Evolutionary conservation across 441 rosid genomes (phyloP), one percentile per base, ranked within the genome.

Genomic region (Euphorbia schlechtendalii): DNA sequence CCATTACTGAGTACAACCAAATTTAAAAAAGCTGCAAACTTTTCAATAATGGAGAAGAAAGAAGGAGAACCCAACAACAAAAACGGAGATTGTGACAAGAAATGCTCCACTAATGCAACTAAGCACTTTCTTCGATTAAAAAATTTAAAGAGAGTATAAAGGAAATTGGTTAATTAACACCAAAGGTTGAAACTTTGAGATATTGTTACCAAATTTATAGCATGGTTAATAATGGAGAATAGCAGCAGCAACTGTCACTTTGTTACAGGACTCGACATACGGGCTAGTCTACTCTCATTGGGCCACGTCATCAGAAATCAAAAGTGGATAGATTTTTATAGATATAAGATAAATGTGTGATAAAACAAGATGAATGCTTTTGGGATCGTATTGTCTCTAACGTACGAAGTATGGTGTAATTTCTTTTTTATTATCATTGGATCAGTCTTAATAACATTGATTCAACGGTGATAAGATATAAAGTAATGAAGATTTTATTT

Each of bases 271-370:
- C 15, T 45, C 49, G 64, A 27, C n/a, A 24, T 9, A 22, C 22
- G 8, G 41, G 55, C 15, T 28, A 12, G 54, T 73, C 41, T 27
- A 18, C 27, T 72, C 43, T 66, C 69, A 87, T 86, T 87, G 92
- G 92, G 65, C 94, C 96, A 86, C 94, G 90, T 85, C 77, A 32
- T 65, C 65, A 49, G 81, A 75, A 86, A 82, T 86, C 82, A 38
- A 18, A 15, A 68, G 63, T 34, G 85, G 88, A 85, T 87, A 83
- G 88, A 81, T 79, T 24, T 68, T 49, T 60, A 59, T 77, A 73
- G 73, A 24, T 4, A 38, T 51, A 30, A 17, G 13, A 68, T 43
- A 36, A 25, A 40, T n/a, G 0, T 34, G 21, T 58, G 17, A 56
- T 20, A 9, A 58, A 30, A 1, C n/a, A n/a, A n/a, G n/a, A n/a